Base-by-base conservation (phyloP, 2,329 filamentous ascomycete genomes). In the Beauveria sp. region DNA sequence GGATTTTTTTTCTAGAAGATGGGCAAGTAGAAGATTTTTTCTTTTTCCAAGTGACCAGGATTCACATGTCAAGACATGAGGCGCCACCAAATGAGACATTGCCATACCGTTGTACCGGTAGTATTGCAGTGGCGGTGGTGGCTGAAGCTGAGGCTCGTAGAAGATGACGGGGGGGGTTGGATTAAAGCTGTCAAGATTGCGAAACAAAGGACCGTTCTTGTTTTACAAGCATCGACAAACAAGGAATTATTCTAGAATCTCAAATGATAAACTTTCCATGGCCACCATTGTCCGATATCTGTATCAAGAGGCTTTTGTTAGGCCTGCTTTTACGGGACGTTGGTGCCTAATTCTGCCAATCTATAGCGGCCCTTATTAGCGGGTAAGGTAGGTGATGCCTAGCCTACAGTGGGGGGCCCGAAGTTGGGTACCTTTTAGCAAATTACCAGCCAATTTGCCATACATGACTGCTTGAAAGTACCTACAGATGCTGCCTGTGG, bases 121-220 rank as follows among this genome's bases (percentile, higher is more conserved):
- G 22, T n/a, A 55, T 55, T 53, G 30, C 3, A 20, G 54, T 56
- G 54, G 54, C 54, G 54, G 54, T 56, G 54, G 54, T 55, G 52
- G 52, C 52, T 43, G 52, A 55, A 14, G 30, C 30, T 34, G 30
- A 34, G 30, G 30, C 30, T 34, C 30, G 30, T 34, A 34, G 30
- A 34, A 14, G 30, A 34, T 34, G 30, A 34, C 30, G 12, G 30
- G 30, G 12, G 12, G 12, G 30, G 5, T 34, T 34, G 30, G 10
- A 34, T 10, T 34, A 34, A 12, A 34, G 30, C 30, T 34, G 30
- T 4, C 30, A 14, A 16, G 9, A 9, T 26, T 30, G 14, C 24
- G 41, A 44, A 34, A 18, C 26, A 30, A 16, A 12, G n/a, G 5
- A 16, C 12, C 12, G 12, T 34, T 14, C 5, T 34, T 34, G n/a